Conservation (phyloP, 78 protist species). For the Chrysochromulina parva region DNA sequence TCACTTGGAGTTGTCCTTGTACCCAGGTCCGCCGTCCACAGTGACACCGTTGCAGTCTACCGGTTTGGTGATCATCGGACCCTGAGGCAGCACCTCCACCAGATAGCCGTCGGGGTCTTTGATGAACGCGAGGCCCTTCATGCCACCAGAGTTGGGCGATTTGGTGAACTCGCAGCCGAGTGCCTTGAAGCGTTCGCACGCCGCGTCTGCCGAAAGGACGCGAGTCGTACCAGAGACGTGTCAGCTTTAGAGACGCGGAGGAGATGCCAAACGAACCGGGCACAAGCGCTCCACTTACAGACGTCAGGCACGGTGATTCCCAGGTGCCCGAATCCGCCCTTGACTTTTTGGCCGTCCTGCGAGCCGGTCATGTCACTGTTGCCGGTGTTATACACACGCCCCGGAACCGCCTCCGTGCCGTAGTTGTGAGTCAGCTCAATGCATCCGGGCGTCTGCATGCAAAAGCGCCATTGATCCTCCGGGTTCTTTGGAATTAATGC, state of each 20-base stretch:
- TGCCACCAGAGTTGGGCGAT: slow-evolving; percentile 27
- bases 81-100: slow-evolving; percentile 17
- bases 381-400: slow-evolving; percentile 23
- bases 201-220: background rate
- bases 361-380: slow-evolving; percentile 15
- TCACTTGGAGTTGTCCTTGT: slow-evolving; percentile 18
- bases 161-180: slow-evolving; percentile 24
- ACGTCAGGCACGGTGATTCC: slow-evolving; percentile 19
- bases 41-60: background rate
- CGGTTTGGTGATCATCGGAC: background rate
- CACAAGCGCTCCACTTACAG: background rate
- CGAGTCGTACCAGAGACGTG: too few relatives aligned
- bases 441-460: slow-evolving; percentile 39
- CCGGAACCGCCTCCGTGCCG: background rate
- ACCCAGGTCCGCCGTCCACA: slow-evolving; percentile 2
- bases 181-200: background rate
- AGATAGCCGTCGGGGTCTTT: slow-evolving; percentile 35
- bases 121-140: slow-evolving; percentile 37
- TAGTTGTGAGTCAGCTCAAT: slow-evolving; percentile 31
- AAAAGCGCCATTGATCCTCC: background rate
- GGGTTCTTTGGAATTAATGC: background rate
- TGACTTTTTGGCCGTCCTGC: slow-evolving; percentile 1
- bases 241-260: too few relatives aligned
- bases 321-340: slow-evolving; percentile 37
- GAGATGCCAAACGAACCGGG: background rate